Base-by-base conservation (phyloP, 108 stramenopile genomes). In the Skeletonema menzelii region DNA sequence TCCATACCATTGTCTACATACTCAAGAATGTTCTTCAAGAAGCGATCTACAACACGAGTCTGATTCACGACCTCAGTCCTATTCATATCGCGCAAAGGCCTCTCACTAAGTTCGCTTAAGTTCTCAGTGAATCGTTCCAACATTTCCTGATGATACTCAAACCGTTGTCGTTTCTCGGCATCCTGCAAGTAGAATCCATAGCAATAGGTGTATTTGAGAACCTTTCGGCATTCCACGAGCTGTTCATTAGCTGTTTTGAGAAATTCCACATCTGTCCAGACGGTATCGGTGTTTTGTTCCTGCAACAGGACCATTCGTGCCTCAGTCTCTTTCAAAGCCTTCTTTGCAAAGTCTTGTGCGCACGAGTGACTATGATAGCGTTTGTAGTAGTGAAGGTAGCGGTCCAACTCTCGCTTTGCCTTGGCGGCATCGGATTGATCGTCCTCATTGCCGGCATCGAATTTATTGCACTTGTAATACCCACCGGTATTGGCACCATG, bases 361-460 rank as follows among this genome's bases (percentile, higher is more conserved):
- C 88, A 85, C 37, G 91, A 70, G 79, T 99, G 99, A 7, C 87
- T 90, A 77, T 98, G 97, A 69, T 82, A 97, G 28, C 98, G 95
- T 79, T 96, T 87, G 95, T 98, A 99, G 83, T 98, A 99, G 87
- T 98, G 98, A 62, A 99, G 89, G 85, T 99, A 99, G 6, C 98
- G 89, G 80, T 99, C 96, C 69, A 99, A 84, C 73, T 98, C 97
- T 26, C 89, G 90, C 66, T 95, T 93, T 35, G 98, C 94, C 56
- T 83, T 82, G 58, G 92, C 94, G 38, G 87, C 91, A 81, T 95
- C 92, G 5, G 87, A 88, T 59, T 80, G 77, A 63, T 84, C 75
- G 56, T 84, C 72, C 8, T 38, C 61, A 22, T 77, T 55, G 0
- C 65, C 61, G 0, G 72, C 40, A 58, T 89, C 89, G 60, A 83